Evolutionary conservation across 345 rosid genomes (phyloP).

Genomic region (Salix koriyanagi): DNA sequence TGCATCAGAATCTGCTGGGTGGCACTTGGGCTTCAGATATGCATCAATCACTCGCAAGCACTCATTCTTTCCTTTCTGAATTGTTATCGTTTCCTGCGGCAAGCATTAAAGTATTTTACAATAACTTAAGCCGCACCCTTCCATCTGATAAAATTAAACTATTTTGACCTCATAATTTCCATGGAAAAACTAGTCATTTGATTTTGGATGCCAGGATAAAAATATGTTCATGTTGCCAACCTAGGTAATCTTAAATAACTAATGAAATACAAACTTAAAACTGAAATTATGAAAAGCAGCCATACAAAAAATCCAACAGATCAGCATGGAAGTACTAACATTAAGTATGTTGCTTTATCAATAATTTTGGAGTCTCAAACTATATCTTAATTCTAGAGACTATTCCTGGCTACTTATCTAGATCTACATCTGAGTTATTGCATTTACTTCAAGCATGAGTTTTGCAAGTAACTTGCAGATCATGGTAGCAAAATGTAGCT

Average conservation of each 20-base stretch:
- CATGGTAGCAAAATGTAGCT: background rate
- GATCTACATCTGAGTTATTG: background rate
- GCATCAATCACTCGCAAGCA: constrained; percentile 71
- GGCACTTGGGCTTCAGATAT: constrained; percentile 76
- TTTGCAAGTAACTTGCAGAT: background rate
- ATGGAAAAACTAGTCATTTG: background rate
- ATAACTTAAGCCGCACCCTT: background rate
- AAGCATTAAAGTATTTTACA: constrained; percentile 10
- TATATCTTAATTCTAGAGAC: background rate
- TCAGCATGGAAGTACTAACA: background rate
- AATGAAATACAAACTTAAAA: background rate
- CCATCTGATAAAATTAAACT: background rate
- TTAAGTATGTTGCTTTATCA: background rate
- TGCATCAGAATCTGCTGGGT: constrained; percentile 63
- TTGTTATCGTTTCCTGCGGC: constrained; percentile 34
- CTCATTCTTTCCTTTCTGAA: constrained; percentile 32
- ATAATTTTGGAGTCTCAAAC: background rate
- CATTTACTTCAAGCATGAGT: background rate
- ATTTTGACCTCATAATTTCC: background rate
- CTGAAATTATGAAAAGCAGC: background rate
- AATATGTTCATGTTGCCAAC: background rate
- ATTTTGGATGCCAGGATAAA: background rate
- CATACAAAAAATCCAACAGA: background rate
- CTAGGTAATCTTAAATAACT: background rate
- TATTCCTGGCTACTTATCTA: background rate